A percentile compares a stretch with the other conserved stretches of the same genome.
These are phyloP conservation scores for Pleurotus sapidus DNA, from an alignment of 768 basidiomycete species.

Conservation along the genomic window DNA sequence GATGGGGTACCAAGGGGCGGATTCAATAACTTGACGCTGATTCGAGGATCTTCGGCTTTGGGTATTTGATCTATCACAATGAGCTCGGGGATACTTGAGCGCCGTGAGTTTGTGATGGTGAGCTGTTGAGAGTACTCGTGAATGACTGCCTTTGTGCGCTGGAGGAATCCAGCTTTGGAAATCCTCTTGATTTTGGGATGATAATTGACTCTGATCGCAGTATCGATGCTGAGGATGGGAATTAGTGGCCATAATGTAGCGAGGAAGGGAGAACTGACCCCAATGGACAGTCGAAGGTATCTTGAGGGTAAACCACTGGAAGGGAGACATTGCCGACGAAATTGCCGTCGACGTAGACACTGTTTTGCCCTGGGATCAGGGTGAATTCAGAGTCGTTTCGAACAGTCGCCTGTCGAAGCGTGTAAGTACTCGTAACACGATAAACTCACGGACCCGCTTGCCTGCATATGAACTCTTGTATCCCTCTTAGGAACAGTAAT, in stretches of 20 bases:
- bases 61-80: constrained; percentile 14
- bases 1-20: background rate
- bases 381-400: constrained; percentile 24
- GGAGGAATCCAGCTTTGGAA: constrained; percentile 1
- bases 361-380: constrained; percentile 20
- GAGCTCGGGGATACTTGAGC: constrained; percentile 6
- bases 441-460: background rate
- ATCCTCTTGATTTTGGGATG: constrained; percentile 15
- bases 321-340: constrained; percentile 23
- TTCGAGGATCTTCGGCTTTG: constrained; percentile 5
- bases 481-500: background rate
- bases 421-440: background rate
- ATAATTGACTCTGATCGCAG: constrained; percentile 1
- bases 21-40: background rate
- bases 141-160: background rate
- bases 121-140: constrained; percentile 11
- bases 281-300: constrained; percentile 27
- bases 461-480: constrained; percentile 18
- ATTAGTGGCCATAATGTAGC: constrained; percentile 30
- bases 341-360: constrained; percentile 26
- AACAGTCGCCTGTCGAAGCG: constrained; percentile 20
- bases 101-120: constrained; percentile 13
- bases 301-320: constrained; percentile 23
- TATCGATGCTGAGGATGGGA: constrained; percentile 11
- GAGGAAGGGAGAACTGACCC: constrained; percentile 14